Evolutionary conservation across 257 asterid genomes (phyloP).

Genomic region (Phtheirospermum japonicum): DNA sequence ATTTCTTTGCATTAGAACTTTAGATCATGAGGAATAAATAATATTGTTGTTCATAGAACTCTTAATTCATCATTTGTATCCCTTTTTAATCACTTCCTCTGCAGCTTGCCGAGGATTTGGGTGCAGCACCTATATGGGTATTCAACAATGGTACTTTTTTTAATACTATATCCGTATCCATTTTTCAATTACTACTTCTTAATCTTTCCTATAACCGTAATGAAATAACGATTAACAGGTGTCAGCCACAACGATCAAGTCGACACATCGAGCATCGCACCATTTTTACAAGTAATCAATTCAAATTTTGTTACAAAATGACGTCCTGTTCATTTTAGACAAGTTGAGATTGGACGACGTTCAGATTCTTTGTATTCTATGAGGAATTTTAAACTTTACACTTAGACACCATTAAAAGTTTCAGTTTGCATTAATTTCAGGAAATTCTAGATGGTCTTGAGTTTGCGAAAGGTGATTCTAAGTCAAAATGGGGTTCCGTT

Average conservation of each 20-base stretch:
- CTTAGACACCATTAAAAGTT: slow-evolving; percentile 4
- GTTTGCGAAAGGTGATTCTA: slow-evolving; percentile 78
- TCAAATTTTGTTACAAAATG: not conserved
- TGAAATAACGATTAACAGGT: slow-evolving; percentile 46
- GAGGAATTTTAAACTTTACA: not conserved
- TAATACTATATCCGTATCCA: slow-evolving; percentile 11
- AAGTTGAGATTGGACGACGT: not conserved
- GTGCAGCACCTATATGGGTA: slow-evolving; percentile 84
- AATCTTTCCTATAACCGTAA: slow-evolving; percentile 14
- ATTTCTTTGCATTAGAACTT: no score
- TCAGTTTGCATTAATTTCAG: slow-evolving; percentile 37
- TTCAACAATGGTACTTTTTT: slow-evolving; percentile 81
- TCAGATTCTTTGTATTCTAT: no score
- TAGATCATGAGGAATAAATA: no score
- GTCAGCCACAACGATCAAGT: slow-evolving; percentile 92
- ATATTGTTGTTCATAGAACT: no score
- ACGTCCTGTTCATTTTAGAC: no score
- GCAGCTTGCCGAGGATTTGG: slow-evolving; percentile 99
- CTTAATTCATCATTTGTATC: slow-evolving; percentile 3
- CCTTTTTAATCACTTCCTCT: slow-evolving; percentile 17
- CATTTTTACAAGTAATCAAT: slow-evolving; percentile 69
- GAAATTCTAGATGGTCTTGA: slow-evolving; percentile 87
- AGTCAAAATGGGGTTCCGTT: slow-evolving; percentile 87
- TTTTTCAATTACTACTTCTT: not conserved
- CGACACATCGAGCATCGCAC: slow-evolving; percentile 55